Percentiles rank a stretch among this genome's conserved stretches.
Evolutionary conservation across 2,329 filamentous ascomycete genomes (phyloP).

Genomic region (Cercospora janseana): DNA sequence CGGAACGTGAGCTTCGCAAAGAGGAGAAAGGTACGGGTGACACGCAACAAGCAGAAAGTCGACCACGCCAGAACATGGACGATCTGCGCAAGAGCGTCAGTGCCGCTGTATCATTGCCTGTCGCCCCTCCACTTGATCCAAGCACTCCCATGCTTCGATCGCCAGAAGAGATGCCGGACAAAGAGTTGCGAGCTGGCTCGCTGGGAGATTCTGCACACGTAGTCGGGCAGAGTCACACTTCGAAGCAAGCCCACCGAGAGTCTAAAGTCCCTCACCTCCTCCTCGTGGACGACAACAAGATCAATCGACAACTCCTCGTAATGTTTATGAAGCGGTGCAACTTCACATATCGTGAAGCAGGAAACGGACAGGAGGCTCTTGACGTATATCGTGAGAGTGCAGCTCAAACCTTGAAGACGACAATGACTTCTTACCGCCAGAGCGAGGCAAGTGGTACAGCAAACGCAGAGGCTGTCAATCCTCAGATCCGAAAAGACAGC

Average conservation of each 20-base stretch:
- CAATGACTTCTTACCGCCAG: no score
- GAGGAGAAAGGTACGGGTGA: background rate
- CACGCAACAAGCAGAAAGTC: background rate
- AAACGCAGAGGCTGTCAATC: background rate
- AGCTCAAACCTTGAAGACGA: background rate
- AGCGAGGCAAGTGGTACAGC: background rate
- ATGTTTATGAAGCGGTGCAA: slow-evolving; percentile 35
- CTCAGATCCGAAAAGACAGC: slow-evolving; percentile 3
- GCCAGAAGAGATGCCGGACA: slow-evolving; percentile 6
- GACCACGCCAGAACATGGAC: background rate
- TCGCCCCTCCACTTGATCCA: slow-evolving; percentile 18
- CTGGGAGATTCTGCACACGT: background rate
- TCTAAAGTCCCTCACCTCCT: slow-evolving; percentile 25
- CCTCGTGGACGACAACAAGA: slow-evolving; percentile 37
- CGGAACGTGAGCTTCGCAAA: background rate
- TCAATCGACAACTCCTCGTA: slow-evolving; percentile 34
- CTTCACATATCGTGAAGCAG: slow-evolving; percentile 43
- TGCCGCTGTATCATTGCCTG: slow-evolving; percentile 14
- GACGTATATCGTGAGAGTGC: slow-evolving; percentile 16
- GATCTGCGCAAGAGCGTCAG: slow-evolving; percentile 15
- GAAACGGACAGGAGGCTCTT: slow-evolving; percentile 51
- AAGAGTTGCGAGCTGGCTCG: slow-evolving; percentile 1
- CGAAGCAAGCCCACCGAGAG: background rate
- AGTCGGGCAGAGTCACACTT: background rate
- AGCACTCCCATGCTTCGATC: slow-evolving; percentile 20